Base-by-base conservation (phyloP, 1,139 yeast species). In the Lizanozyma gosingica region DNA sequence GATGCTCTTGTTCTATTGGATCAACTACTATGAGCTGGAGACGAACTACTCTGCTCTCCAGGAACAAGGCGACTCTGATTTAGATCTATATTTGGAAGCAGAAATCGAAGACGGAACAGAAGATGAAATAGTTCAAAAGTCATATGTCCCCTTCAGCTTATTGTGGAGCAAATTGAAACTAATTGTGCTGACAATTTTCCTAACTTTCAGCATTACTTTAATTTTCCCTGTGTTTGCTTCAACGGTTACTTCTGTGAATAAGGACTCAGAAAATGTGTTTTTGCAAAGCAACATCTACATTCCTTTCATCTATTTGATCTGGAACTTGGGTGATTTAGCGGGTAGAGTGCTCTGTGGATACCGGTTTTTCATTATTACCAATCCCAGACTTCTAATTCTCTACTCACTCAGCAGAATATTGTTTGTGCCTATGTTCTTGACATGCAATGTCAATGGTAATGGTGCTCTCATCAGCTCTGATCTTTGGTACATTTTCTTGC, bases 161-260 rank as follows among this genome's bases (percentile, higher is more conserved):
- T 63, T 83, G 33, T 76, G 82, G 76, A 46, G 59, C 2, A 82
- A 83, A 49, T 67, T 90, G 41, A 71, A 73, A 49, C 67, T 61
- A 40, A 76, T 88, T 33, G 88, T 80, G 1, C 57, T 75, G 52
- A 71, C 95, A 0, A 84, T 92, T 17, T 82, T 87, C 52, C 53
- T 80, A 39, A 80, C 88, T 0, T 88, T 92, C 56, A 64, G 80
- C n/a, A 69, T 85, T 29, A 83, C 97, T 0, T 66, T 92, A 42
- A 67, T 80, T 4, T 92, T 87, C 65, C 97, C 97, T 0, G 94
- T 92, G 1, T 88, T 88, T 71, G 96, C 97, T 3, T 76, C 90
- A 9, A 71, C 69, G 17, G 77, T 81, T 6, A 74, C 73, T 38
- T 78, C 86, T 2, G 75, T 72, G 2, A 65, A 68, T 46, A 45